Base-by-base conservation (phyloP, 2,329 filamentous ascomycete species). In the Tolypocladium endophyticum region DNA sequence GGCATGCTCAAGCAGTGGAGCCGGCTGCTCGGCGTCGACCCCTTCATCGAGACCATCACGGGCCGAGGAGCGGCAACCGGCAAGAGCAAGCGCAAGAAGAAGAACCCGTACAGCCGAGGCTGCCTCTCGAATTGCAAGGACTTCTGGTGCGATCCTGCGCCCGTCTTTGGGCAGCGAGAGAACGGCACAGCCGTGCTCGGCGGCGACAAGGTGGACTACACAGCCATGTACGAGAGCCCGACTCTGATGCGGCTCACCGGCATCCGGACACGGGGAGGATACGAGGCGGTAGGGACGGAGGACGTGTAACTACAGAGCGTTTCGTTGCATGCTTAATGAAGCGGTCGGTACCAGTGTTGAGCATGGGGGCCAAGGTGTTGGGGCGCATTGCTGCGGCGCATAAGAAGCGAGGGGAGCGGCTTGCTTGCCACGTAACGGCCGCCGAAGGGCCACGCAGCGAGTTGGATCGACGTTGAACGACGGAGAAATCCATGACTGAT, bases 71-170 rank as follows among this genome's bases (percentile, higher is more conserved):
- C 89, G 0, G 86, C 87, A 7, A 79, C 79, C 3, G 73, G 75
- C 30, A 74, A 77, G 72, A 77, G 80, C 70, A 77, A 79, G 74
- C 80, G 78, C 65, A 75, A 81, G 63, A 82, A 82, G 70, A 80
- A 80, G 64, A 99, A 97, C 71, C 92, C 92, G 0, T 99, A 93
- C 73, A 93, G 87, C 60, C 81, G 86, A 38, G 94, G 94, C 9
- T 80, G 91, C 45, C 67, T 95, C n/a, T 83, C 87, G 61, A 99
- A 99, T 71, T 99, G 94, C 74, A 88, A 85, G 65, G 95, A 99
- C 73, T 99, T 99, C 72, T 97, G 92, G 91, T 93, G 89, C 68
- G 94, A 97, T 70, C 86, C 90, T 1, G 87, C 89, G 2, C 89
- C 93, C 0, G 73, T 96, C 23, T 93, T 96, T 71, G 86, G 88